Percentiles rank a stretch among this genome's conserved stretches.
Evolutionary conservation across 306 rosid genomes (phyloP).

Genomic region (Glycine soja): DNA sequence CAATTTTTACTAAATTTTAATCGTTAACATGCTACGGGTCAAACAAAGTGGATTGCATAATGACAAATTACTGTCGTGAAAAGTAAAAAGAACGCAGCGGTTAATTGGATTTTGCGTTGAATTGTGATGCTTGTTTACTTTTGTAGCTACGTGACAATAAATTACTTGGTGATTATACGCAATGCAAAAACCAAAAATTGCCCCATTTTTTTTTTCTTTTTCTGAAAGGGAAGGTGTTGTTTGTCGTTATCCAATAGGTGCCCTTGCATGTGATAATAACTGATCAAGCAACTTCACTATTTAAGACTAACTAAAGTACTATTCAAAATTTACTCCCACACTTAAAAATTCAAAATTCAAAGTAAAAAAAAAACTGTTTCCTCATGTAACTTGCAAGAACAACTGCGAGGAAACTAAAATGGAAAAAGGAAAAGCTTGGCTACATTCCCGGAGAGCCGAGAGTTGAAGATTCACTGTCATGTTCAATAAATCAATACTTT

Average conservation of each 20-base stretch:
- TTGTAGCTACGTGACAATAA: slow-evolving; percentile 39
- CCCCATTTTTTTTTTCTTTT: neutral
- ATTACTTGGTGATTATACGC: slow-evolving; percentile 25
- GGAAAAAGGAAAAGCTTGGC: slow-evolving; percentile 24
- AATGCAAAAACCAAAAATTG: slow-evolving; percentile 4
- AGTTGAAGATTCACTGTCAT: slow-evolving; percentile 38
- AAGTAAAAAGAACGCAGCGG: slow-evolving; percentile 40
- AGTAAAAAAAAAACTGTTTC: neutral
- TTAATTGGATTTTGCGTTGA: slow-evolving; percentile 53
- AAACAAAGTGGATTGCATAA: slow-evolving; percentile 45
- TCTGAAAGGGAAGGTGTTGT: neutral
- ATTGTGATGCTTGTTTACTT: slow-evolving; percentile 43
- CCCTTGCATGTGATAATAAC: slow-evolving; percentile 52
- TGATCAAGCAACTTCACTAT: slow-evolving; percentile 37
- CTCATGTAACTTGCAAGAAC: slow-evolving; percentile 25
- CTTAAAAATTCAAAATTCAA: neutral
- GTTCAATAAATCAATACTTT: slow-evolving; percentile 21
- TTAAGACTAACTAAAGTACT: slow-evolving; percentile 44
- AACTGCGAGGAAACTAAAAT: slow-evolving; percentile 1
- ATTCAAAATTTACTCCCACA: slow-evolving; percentile 3
- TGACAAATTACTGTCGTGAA: slow-evolving; percentile 48
- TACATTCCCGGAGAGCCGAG: slow-evolving; percentile 30
- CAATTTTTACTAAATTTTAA: slow-evolving; percentile 35
- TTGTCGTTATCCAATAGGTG: slow-evolving; percentile 46
- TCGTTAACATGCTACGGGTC: slow-evolving; percentile 20